Base-by-base conservation (phyloP, 228 moss, liverwort and hornwort genomes). In the Sphagnum fallax region DNA sequence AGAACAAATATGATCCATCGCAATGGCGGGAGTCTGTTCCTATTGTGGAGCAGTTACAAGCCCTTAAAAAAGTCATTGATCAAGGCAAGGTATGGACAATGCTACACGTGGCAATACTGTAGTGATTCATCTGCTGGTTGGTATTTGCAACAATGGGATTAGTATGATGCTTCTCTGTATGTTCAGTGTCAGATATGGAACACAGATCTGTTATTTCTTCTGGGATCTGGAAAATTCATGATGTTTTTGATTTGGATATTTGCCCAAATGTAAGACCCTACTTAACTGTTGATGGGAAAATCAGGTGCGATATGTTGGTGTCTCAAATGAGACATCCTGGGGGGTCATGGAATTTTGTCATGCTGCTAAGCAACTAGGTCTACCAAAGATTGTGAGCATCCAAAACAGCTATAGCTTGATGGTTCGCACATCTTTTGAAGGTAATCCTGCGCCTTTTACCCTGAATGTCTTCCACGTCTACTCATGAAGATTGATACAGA, bases 311-410 rank as follows among this genome's bases (percentile, higher is more conserved):
- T 91, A 91, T 69, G 77, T 95, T 53, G 95, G 95, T 65, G 91
- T 95, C 10, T 95, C 95, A 16, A 95, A 95, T 74, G 95, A 95
- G 71, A 88, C 92, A n/a, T 89, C 95, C 5, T 92, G 76, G 76
- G 95, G 95, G 71, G 91, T 96, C 58, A 96, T 84, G 92, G 89
- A 96, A 71, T 96, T 96, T 67, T 73, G 69, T 51, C 77, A 83
- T 63, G 69, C 89, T 58, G 78, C 92, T 16, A 82, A 92, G 67
- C 84, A 87, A 50, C 51, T 83, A 50, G 80, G 87, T 55, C 88
- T 96, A 16, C 95, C 92, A 4, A 96, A 96, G 74, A 92, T 96
- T 18, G 82, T 92, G 67, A 96, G 92, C 84, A 92, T 92, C 72
- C 95, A 92, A 72, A 96, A 96, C 14, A 82, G 62, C 62, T 96